Evolutionary conservation across 2,329 filamentous ascomycete genomes (phyloP), one percentile per base, ranked within the genome.

Genomic region (Colletotrichum musicola): DNA sequence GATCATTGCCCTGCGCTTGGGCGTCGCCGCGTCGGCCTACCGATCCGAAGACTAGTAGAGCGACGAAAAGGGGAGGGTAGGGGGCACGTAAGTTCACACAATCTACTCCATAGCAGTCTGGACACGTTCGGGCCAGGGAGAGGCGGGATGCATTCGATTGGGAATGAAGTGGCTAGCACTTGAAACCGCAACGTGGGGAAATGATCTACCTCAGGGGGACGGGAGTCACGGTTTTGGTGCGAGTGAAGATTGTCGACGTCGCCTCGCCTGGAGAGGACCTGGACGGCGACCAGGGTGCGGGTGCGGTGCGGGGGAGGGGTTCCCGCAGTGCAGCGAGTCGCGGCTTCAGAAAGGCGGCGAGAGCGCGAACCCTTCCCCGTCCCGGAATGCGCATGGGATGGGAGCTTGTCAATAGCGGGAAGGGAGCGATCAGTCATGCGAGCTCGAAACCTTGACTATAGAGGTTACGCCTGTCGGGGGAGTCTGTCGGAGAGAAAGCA

Each of bases 101-200:
- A 22, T 50, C 49, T 20, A 25, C 22, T 25, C 22, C 22, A 4
- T 25, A 6, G 10, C 61, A 18, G 54, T 54, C 42, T 56, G 35
- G 54, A n/a, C 49, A 60, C 65, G 62, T 65, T 22, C 22, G 55
- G 49, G 20, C 54, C 4, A 22, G 35, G 54, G 51, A 16, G 59
- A 51, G 38, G 53, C n/a, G 50, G 61, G 50, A 44, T 60, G 55
- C 55, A 68, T 68, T 60, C 55, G 30, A 49, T 55, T 68, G 61
- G 54, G 62, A 68, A 68, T 65, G 62, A 60, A 60, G 42, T 54
- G 42, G 49, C 49, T 51, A 18, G 27, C 55, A 60, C 49, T 65
- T 68, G 62, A 65, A 68, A 68, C 62, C 42, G 62, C 40, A 56
- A 60, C 65, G 62, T 68, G 65, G 65, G 50, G 65, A 65, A 35